Evolutionary conservation across 768 basidiomycete species (phyloP).

Genomic region (Amyloporia xantha): DNA sequence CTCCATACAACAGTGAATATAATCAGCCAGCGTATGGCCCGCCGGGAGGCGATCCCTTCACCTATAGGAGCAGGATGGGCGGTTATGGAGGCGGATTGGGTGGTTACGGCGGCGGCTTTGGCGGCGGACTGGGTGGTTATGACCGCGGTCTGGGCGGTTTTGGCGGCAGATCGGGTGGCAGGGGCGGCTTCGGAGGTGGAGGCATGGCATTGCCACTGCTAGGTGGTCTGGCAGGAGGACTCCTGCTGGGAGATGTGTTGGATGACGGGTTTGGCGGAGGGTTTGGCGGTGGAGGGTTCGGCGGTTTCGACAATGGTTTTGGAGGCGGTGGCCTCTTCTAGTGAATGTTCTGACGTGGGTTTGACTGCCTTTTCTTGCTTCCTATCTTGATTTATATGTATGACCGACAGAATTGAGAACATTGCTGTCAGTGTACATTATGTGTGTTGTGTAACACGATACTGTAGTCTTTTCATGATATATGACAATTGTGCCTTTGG

Average conservation of each 20-base stretch:
- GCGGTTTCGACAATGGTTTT: constrained; percentile 29
- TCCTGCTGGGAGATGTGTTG: constrained; percentile 23
- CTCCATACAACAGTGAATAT: background rate
- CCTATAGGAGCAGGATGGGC: background rate
- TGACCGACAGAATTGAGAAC: no score
- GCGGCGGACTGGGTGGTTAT: background rate
- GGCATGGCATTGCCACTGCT: constrained; percentile 20
- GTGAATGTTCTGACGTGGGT: no score
- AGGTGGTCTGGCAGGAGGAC: constrained; percentile 30
- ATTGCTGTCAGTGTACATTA: no score
- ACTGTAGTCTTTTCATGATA: no score
- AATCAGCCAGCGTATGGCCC: constrained; percentile 20
- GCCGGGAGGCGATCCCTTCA: constrained; percentile 12
- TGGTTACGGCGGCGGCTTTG: background rate
- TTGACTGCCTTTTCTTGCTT: no score
- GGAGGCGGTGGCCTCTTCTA: constrained; percentile 15
- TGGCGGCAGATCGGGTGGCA: constrained; percentile 11
- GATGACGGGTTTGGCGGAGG: constrained; percentile 7
- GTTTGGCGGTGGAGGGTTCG: constrained; percentile 21
- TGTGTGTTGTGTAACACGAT: no score
- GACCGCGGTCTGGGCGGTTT: background rate
- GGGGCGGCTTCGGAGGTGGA: constrained; percentile 7
- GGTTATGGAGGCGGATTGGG: background rate
- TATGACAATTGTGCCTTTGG: no score
- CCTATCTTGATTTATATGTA: no score